A percentile compares a stretch with the other conserved stretches of the same genome.
Evolutionary conservation across 257 asterid species (phyloP).

Genomic region (Ballota nigra): DNA sequence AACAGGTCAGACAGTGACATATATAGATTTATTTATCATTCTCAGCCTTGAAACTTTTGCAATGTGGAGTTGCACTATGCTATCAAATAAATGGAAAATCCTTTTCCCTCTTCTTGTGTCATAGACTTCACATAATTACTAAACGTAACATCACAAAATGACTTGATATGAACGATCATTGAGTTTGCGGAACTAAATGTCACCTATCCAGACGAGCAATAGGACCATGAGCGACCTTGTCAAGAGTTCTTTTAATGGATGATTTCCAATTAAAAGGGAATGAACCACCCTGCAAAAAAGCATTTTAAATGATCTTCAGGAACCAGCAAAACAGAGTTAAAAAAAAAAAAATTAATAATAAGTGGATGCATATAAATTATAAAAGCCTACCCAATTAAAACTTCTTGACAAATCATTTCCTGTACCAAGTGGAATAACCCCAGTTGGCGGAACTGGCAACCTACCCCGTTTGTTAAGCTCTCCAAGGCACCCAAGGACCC

Average conservation of each 20-base stretch:
- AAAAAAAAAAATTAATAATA: no score
- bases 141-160: not conserved
- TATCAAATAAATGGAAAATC: not conserved
- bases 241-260: conserved; percentile 80
- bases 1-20: no score
- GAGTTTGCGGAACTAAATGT: conserved; percentile 15
- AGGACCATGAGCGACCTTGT: conserved; percentile 57
- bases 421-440: conserved; percentile 91
- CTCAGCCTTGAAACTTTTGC: not conserved
- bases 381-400: conserved; percentile 83
- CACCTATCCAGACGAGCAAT: conserved; percentile 73
- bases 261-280: conserved; percentile 95
- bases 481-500: conserved; percentile 97
- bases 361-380: conserved; percentile 2
- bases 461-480: conserved; percentile 62
- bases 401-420: conserved; percentile 97
- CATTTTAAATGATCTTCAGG: conserved; percentile 19
- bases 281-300: conserved; percentile 75
- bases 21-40: not conserved
- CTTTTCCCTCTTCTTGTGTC: not conserved
- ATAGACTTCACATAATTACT: not conserved
- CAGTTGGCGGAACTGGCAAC: conserved; percentile 81
- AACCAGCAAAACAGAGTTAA: conserved; percentile 16
- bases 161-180: conserved; percentile 9
- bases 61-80: not conserved